Evolutionary conservation across 73 alveolate genomes (phyloP), one percentile per base, ranked within the genome.

Genomic region (Symbiodinium natans): DNA sequence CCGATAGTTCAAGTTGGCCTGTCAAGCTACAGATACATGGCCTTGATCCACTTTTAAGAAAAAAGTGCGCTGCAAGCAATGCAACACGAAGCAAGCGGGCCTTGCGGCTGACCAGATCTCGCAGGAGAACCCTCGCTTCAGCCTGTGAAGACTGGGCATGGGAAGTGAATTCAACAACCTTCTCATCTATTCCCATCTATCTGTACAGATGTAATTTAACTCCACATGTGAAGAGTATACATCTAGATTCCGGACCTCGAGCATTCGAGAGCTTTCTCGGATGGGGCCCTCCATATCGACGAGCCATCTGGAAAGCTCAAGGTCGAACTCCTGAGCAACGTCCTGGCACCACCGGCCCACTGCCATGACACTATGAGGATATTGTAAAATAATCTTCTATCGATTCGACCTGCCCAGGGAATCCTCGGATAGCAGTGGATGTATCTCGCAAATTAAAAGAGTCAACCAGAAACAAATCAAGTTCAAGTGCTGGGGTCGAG

Each of bases 271-370:
- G 97, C 97, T 90, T 42, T 90, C 97, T 8, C 97, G 97, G 54
- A 90, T 90, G 39, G 97, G 97, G 25, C 97, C 97, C 97, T 90
- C 97, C 97, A 90, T 90, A 89, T 90, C 97, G 39, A 90, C 97
- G 13, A 90, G 97, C 97, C 97, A 90, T 90, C 97, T 68, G 48
- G 97, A 90, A 34, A 90, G 88, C 97, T 90, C 97, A 33, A 68
- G 97, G 80, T 90, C 97, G 52, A 90, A 90, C 80, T 90, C 97
- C 41, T 90, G 89, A 11, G 97, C 97, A 54, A 90, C 36, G n/a
- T 90, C 97, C 97, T 90, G n/a, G 89, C 46, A 21, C 31, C 68
- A 46, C 59, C n/a, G n/a, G n/a, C n/a, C n/a, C n/a, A n/a, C n/a
- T n/a, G n/a, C n/a, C n/a, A n/a, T n/a, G n/a, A n/a, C n/a, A n/a